Conservation (phyloP, 257 asterid genomes). For the Fraxinus anomala region DNA sequence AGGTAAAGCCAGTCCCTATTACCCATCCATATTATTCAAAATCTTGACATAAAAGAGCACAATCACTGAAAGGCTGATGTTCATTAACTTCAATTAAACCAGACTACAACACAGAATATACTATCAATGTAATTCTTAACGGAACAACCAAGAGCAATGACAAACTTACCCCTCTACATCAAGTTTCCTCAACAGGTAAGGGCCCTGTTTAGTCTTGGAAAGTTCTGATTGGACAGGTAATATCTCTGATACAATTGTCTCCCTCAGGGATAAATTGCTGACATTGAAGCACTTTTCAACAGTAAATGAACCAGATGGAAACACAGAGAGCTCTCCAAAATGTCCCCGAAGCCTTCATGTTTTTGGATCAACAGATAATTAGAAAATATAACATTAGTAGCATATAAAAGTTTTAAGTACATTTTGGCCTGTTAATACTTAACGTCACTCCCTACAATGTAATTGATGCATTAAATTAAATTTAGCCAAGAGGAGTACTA, state of each 20-base stretch:
- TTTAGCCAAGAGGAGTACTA: background rate
- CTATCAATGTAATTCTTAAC: background rate
- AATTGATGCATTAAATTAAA: background rate
- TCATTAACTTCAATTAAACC: background rate
- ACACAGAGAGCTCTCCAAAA: conserved; percentile 88
- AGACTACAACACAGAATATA: background rate
- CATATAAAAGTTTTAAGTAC: background rate
- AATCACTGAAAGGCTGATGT: background rate
- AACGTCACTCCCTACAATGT: background rate
- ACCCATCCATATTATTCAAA: background rate
- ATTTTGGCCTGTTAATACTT: background rate
- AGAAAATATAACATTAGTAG: conserved; percentile 24
- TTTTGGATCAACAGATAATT: conserved; percentile 12
- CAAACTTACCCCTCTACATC: conserved; percentile 83
- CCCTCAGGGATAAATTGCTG: conserved; percentile 68
- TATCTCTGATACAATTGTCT: conserved; percentile 78
- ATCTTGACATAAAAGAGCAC: background rate
- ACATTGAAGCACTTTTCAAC: conserved; percentile 81
- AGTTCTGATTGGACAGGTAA: conserved; percentile 67
- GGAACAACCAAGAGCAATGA: background rate
- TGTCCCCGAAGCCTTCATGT: conserved; percentile 75
- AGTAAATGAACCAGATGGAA: conserved; percentile 76
- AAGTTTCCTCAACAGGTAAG: conserved; percentile 83
- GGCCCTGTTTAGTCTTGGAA: conserved; percentile 85
- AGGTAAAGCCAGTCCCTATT: background rate